Evolutionary conservation across 768 basidiomycete genomes (phyloP).

Genomic region (Calocybe gangraenosa): DNA sequence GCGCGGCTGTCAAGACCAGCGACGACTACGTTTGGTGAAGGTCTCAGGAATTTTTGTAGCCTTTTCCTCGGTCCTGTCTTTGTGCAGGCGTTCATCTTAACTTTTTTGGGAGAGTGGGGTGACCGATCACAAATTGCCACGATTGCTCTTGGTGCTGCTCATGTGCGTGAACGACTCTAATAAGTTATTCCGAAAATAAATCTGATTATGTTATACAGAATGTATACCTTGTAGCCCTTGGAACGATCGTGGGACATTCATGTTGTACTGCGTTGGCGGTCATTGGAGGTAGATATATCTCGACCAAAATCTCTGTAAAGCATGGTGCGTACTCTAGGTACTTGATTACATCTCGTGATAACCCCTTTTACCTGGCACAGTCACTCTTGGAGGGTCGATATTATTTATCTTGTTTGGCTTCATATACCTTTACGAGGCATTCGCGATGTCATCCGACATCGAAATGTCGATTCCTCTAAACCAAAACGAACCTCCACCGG

Average conservation of each 20-base stretch:
- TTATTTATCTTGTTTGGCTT: slow-evolving; percentile 84
- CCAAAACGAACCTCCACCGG: slow-evolving; percentile 11
- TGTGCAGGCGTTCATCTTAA: slow-evolving; percentile 91
- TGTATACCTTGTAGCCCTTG: slow-evolving; percentile 85
- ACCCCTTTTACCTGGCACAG: slow-evolving; percentile 30
- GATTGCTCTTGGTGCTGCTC: slow-evolving; percentile 91
- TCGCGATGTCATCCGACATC: slow-evolving; percentile 30
- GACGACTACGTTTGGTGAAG: slow-evolving; percentile 40
- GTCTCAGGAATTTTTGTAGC: slow-evolving; percentile 77
- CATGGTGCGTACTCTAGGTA: slow-evolving; percentile 55
- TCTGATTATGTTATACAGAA: slow-evolving; percentile 49
- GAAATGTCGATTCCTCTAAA: slow-evolving; percentile 28
- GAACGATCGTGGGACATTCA: slow-evolving; percentile 86
- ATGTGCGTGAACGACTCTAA: slow-evolving; percentile 47
- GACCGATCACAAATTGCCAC: slow-evolving; percentile 97
- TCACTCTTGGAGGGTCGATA: slow-evolving; percentile 76
- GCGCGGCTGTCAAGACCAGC: slow-evolving; percentile 16
- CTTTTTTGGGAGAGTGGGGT: slow-evolving; percentile 99
- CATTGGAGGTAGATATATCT: slow-evolving; percentile 88
- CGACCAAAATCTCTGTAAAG: slow-evolving; percentile 93
- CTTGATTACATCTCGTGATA: slow-evolving; percentile 6
- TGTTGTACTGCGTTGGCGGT: slow-evolving; percentile 88
- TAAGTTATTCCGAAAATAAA: too few relatives aligned
- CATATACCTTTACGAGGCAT: slow-evolving; percentile 71
- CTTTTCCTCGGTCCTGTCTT: slow-evolving; percentile 89